These are phyloP conservation scores for Berberis vulgaris DNA, from an alignment of 164 flowering plant species.

Conservation along the genomic window DNA sequence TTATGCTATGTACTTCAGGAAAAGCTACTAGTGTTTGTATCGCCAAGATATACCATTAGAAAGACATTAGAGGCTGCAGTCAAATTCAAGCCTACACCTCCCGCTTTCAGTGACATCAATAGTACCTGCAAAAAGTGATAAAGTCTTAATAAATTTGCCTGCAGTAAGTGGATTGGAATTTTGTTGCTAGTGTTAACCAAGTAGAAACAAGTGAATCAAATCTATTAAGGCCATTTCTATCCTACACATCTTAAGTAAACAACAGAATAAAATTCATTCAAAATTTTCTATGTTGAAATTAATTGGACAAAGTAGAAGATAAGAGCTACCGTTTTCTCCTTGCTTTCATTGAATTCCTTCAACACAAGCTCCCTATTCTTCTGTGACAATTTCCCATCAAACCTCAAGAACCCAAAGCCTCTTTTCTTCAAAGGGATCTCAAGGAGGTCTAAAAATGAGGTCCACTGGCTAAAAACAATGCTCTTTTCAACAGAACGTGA, in stretches of 20 bases:
- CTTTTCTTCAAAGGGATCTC: constrained; percentile 49
- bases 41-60: constrained; percentile 41
- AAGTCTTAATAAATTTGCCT: no score
- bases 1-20: not conserved
- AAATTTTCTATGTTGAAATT: not conserved
- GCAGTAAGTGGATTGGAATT: no score
- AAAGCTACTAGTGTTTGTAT: no score
- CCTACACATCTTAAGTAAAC: not conserved
- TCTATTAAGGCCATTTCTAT: no score
- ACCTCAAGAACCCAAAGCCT: constrained; percentile 52
- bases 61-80: constrained; percentile 83
- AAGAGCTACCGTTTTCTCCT: constrained; percentile 40
- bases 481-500: constrained; percentile 53
- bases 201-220: no score
- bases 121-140: constrained; percentile 38
- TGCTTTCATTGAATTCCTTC: constrained; percentile 52
- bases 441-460: constrained; percentile 71
- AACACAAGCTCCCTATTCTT: constrained; percentile 53
- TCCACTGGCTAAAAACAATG: constrained; percentile 85
- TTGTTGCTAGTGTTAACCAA: no score
- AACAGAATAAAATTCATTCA: not conserved
- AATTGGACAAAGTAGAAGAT: not conserved
- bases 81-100: constrained; percentile 78
- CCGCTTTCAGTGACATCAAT: constrained; percentile 73
- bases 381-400: constrained; percentile 61